A percentile compares a stretch with the other conserved stretches of the same genome.
phyloP scores from a whole-genome alignment of 305 asterid genomes.

The Fraxinus nigra region DNA sequence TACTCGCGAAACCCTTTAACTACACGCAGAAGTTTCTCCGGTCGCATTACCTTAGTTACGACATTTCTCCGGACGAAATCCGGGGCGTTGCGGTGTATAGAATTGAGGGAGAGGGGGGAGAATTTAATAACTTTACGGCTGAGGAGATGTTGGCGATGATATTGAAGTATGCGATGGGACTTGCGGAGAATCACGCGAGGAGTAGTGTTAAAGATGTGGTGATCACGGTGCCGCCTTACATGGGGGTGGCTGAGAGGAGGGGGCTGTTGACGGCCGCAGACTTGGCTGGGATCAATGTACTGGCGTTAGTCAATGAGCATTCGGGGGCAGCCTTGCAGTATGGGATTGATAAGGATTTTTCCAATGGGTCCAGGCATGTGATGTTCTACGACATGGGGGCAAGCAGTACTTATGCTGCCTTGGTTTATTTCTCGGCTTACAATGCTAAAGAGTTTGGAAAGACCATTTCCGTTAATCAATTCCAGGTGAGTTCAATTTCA shows the following conservation, averaged over 20 bases:
- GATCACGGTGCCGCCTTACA: slow-evolving; percentile 83
- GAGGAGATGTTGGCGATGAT: slow-evolving; percentile 95
- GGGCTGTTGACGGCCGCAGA: slow-evolving; percentile 75
- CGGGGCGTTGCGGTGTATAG: slow-evolving; percentile 50
- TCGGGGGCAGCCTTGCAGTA: slow-evolving; percentile 96
- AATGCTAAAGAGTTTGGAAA: slow-evolving; percentile 79
- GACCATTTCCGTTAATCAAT: slow-evolving; percentile 83
- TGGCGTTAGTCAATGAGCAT: slow-evolving; percentile 89
- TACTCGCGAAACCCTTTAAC: slow-evolving; percentile 62
- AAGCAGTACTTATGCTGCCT: slow-evolving; percentile 87
- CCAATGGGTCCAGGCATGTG: slow-evolving; percentile 78
- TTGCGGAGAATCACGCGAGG: slow-evolving; percentile 74
- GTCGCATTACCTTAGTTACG: slow-evolving; percentile 51
- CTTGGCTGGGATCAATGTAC: slow-evolving; percentile 86
- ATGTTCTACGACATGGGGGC: slow-evolving; percentile 98
- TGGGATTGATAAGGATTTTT: slow-evolving; percentile 95
- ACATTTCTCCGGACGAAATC: slow-evolving; percentile 40
- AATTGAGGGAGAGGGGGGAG: slow-evolving; percentile 45
- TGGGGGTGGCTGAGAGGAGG: slow-evolving; percentile 85
- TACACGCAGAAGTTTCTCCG: slow-evolving; percentile 32
- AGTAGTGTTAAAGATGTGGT: slow-evolving; percentile 77
- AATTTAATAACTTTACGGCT: slow-evolving; percentile 46
- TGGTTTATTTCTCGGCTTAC: slow-evolving; percentile 88
- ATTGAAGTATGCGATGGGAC: slow-evolving; percentile 60
- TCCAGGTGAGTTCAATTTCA: slow-evolving; percentile 53